These are phyloP conservation scores for Saksenaea oblongispora DNA, from an alignment of 371 early-diverging fungal genomes.

Conservation along the genomic window DNA sequence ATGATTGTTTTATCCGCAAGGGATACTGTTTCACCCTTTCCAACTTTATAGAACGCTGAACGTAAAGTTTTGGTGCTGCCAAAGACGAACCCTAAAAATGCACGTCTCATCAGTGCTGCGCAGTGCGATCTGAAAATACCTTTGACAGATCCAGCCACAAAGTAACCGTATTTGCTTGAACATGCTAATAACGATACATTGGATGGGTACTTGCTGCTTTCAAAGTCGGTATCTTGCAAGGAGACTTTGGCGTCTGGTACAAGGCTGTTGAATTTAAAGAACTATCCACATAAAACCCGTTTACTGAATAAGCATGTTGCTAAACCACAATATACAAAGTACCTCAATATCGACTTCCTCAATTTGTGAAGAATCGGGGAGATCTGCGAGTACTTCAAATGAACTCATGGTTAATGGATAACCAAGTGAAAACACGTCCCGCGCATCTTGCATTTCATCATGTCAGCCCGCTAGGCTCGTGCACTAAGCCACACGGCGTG, in stretches of 20 bases:
- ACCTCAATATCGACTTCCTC: not conserved
- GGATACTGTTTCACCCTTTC: slow-evolving; percentile 20
- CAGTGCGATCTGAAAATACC: slow-evolving; percentile 20
- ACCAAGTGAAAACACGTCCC: not conserved
- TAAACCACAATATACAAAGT: not conserved
- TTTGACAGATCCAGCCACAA: slow-evolving; percentile 34
- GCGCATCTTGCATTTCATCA: not conserved
- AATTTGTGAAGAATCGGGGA: not conserved
- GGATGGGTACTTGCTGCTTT: slow-evolving; percentile 25
- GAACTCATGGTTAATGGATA: not conserved
- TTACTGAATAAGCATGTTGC: not conserved
- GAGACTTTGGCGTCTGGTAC: slow-evolving; percentile 46
- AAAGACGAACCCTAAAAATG: slow-evolving; percentile 35
- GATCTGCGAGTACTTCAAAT: not conserved
- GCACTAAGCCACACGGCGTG: no score
- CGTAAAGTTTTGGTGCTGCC: slow-evolving; percentile 33
- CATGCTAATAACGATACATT: slow-evolving; percentile 36
- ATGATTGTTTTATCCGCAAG: slow-evolving; percentile 20
- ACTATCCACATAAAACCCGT: slow-evolving; percentile 13
- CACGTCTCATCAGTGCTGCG: not conserved
- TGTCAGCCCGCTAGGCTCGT: no score
- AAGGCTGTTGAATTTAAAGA: slow-evolving; percentile 37
- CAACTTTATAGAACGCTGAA: slow-evolving; percentile 22
- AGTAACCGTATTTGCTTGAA: slow-evolving; percentile 40
- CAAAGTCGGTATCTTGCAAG: slow-evolving; percentile 32